Evolutionary conservation across 495 filamentous ascomycete genomes (phyloP).

Genomic region (Penicillium mononematosum): DNA sequence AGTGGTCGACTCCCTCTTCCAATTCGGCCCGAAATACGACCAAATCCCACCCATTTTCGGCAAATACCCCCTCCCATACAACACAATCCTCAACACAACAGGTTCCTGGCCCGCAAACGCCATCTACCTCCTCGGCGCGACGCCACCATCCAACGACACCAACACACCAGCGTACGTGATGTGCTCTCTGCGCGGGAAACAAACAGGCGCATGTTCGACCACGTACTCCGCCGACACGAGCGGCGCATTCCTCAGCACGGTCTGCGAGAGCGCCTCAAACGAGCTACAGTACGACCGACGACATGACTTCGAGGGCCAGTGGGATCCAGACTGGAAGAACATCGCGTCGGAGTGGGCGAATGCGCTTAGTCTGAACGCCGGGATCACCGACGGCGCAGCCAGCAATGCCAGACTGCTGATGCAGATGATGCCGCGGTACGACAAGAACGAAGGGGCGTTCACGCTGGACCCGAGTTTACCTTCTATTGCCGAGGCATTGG

Average conservation of each 20-base stretch:
- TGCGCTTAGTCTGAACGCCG: conserved; percentile 58
- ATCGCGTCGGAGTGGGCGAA: conserved; percentile 57
- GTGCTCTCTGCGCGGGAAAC: conserved; percentile 59
- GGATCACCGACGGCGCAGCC: conserved; percentile 56
- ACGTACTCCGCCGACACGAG: conserved; percentile 56
- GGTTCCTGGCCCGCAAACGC: conserved; percentile 41
- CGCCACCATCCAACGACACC: conserved; percentile 15
- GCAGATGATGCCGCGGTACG: conserved; percentile 42
- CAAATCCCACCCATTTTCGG: conserved; percentile 62
- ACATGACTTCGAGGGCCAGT: conserved; percentile 31
- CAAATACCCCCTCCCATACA: conserved; percentile 58
- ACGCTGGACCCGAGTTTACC: conserved; percentile 47
- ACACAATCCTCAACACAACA: conserved; percentile 62
- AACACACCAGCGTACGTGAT: conserved; percentile 52
- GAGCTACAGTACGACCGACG: conserved; percentile 50
- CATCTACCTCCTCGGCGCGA: conserved; percentile 64
- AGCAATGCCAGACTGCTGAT: conserved; percentile 64
- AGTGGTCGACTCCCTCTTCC: conserved; percentile 66
- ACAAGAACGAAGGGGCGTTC: conserved; percentile 11
- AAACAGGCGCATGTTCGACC: conserved; percentile 61
- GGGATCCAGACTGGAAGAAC: conserved; percentile 55
- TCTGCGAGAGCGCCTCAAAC: conserved; percentile 58
- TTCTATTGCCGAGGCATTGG: conserved; percentile 64
- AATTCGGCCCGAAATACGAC: conserved; percentile 52
- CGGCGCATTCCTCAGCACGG: conserved; percentile 52